phyloP scores from a whole-genome alignment of 164 flowering plant species.

The Vitis cinerea region DNA sequence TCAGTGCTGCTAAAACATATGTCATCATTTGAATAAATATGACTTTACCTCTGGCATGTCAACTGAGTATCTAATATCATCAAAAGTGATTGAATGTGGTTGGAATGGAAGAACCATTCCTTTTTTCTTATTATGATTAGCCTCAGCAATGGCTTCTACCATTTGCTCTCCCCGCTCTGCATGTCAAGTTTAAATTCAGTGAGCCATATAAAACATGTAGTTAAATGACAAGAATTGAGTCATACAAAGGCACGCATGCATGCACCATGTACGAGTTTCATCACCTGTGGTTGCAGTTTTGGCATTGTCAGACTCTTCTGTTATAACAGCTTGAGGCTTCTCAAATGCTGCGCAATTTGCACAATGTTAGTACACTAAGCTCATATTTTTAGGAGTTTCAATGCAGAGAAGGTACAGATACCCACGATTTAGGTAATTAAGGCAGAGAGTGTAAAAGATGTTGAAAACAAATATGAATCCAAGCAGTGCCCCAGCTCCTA shows the following conservation, averaged over 20 bases:
- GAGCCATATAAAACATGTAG: not conserved
- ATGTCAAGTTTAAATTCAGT: not conserved
- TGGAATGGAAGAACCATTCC: slow-evolving; percentile 72
- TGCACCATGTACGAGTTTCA: not conserved
- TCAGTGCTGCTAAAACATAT: too few relatives aligned
- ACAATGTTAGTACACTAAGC: too few relatives aligned
- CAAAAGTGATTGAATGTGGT: slow-evolving; percentile 58
- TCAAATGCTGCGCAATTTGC: too few relatives aligned
- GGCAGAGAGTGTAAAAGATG: slow-evolving; percentile 15
- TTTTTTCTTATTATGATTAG: slow-evolving; percentile 8
- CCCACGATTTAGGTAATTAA: slow-evolving; percentile 19
- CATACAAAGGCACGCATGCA: too few relatives aligned
- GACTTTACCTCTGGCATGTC: slow-evolving; percentile 15
- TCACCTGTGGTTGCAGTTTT: not conserved
- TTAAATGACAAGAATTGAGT: too few relatives aligned
- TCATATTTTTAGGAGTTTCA: too few relatives aligned
- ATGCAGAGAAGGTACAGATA: not conserved
- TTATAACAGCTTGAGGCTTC: slow-evolving; percentile 15
- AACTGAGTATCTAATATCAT: slow-evolving; percentile 46
- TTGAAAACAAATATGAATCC: slow-evolving; percentile 22
- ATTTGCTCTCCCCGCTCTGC: slow-evolving; percentile 7
- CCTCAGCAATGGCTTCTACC: not conserved
- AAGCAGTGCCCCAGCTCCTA: slow-evolving; percentile 23
- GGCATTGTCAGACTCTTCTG: slow-evolving; percentile 18
- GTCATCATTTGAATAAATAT: not conserved